A percentile compares a stretch with the other conserved stretches of the same genome.
These are phyloP conservation scores for Prunus mongolica DNA, from an alignment of 306 rosid genomes.

Conservation along the genomic window DNA sequence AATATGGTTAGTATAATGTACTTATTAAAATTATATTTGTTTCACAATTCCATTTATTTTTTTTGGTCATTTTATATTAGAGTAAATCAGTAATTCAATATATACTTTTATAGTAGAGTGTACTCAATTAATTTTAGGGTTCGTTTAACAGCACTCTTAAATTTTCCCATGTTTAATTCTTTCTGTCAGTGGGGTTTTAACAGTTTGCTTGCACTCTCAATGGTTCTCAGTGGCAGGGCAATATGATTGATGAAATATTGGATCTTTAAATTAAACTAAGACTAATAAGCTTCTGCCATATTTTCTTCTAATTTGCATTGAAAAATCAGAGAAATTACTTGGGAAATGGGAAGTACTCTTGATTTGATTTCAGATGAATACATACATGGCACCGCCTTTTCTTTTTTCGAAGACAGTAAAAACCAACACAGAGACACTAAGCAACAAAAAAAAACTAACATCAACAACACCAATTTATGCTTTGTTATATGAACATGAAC, in stretches of 20 bases:
- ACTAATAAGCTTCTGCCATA: background rate
- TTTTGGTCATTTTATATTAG: too few species aligned
- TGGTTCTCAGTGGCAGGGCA: background rate
- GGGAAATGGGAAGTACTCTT: constrained; percentile 12
- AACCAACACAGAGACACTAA: background rate
- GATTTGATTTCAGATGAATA: constrained; percentile 14
- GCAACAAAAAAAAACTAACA: constrained; percentile 5
- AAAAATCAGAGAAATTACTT: background rate
- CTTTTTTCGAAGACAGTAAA: constrained; percentile 7
- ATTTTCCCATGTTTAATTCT: background rate
- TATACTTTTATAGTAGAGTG: too few species aligned
- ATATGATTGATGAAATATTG: background rate
- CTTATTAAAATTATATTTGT: too few species aligned
- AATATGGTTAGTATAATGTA: too few species aligned
- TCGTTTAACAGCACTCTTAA: too few species aligned
- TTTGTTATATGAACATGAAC: constrained; percentile 28
- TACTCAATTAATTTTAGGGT: too few species aligned
- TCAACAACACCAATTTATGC: constrained; percentile 22
- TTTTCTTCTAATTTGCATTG: background rate
- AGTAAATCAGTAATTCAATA: too few species aligned
- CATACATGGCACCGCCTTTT: constrained; percentile 13
- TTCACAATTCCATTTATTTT: too few species aligned
- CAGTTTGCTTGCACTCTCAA: constrained; percentile 2
- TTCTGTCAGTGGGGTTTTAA: constrained; percentile 5
- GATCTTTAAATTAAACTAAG: background rate